Conservation (phyloP, 1,139 yeast genomes). For the Blastobotrys proliferans region DNA sequence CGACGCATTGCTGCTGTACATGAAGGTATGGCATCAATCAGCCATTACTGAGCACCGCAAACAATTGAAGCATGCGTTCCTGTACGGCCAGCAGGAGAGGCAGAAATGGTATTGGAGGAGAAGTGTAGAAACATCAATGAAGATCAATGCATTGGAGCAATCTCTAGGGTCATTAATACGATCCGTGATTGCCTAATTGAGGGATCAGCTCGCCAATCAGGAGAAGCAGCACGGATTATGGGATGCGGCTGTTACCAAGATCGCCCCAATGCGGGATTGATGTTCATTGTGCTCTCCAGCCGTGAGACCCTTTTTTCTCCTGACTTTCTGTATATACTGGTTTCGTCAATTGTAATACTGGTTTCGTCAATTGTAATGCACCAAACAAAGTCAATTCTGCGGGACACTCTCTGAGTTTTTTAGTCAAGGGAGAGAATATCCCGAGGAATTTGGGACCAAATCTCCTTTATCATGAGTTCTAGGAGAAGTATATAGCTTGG, state of each 20-base stretch:
- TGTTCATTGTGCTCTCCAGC: too few relatives aligned
- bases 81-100: constrained; percentile 5
- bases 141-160: not conserved
- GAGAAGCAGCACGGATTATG: not conserved
- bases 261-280: too few relatives aligned
- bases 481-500: too few relatives aligned
- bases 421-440: too few relatives aligned
- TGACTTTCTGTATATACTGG: too few relatives aligned
- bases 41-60: not conserved
- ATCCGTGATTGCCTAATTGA: not conserved
- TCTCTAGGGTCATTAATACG: constrained; percentile 1
- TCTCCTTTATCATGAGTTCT: too few relatives aligned
- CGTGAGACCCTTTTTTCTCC: too few relatives aligned
- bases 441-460: too few relatives aligned
- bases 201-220: not conserved
- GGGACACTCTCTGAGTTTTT: too few relatives aligned
- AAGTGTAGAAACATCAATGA: not conserved
- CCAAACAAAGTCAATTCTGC: too few relatives aligned
- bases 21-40: not conserved
- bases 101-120: constrained; percentile 3
- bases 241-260: not conserved
- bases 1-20: constrained; percentile 5
- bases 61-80: constrained; percentile 1
- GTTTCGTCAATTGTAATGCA: too few relatives aligned
- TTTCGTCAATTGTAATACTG: too few relatives aligned